Evolutionary conservation across 140 eudicot genomes (phyloP).

Genomic region (Ambrosia hybrid): DNA sequence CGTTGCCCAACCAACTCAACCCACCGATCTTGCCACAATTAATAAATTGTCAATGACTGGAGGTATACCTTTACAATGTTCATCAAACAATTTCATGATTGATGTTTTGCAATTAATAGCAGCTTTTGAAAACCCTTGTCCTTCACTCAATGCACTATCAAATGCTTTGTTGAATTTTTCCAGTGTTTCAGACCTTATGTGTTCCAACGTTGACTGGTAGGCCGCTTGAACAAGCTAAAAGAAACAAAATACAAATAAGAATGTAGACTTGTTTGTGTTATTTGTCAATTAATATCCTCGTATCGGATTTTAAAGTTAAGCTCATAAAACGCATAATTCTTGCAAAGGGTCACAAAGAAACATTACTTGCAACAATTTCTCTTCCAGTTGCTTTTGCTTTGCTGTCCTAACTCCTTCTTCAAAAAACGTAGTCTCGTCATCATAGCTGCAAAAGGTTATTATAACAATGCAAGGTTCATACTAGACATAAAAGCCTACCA

Average conservation of each 20-base stretch:
- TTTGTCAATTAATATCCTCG: not conserved
- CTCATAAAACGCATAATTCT: too few species aligned
- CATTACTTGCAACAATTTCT: constrained; percentile 40
- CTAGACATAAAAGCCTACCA: not conserved
- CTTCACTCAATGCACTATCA: constrained; percentile 54
- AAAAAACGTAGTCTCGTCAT: constrained; percentile 65
- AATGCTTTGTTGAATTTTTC: constrained; percentile 72
- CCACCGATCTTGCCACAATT: constrained; percentile 3
- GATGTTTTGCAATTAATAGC: constrained; percentile 45
- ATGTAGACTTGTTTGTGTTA: not conserved
- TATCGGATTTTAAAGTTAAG: too few species aligned
- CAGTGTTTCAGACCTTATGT: constrained; percentile 53
- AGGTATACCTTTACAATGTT: constrained; percentile 54
- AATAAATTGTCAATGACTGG: not conserved
- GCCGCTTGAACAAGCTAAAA: constrained; percentile 77
- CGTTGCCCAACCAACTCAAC: not conserved
- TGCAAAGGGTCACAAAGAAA: not conserved
- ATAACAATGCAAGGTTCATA: too few species aligned
- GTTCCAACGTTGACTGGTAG: constrained; percentile 58
- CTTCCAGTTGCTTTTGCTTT: constrained; percentile 69
- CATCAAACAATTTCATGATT: constrained; percentile 51
- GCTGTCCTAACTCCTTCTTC: constrained; percentile 68
- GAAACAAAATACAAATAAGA: constrained; percentile 3
- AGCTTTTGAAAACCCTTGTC: constrained; percentile 59
- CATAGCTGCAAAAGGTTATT: constrained; percentile 53